Base-by-base conservation (phyloP, 116 monocot species). In the Phalaenopsis hybrid region DNA sequence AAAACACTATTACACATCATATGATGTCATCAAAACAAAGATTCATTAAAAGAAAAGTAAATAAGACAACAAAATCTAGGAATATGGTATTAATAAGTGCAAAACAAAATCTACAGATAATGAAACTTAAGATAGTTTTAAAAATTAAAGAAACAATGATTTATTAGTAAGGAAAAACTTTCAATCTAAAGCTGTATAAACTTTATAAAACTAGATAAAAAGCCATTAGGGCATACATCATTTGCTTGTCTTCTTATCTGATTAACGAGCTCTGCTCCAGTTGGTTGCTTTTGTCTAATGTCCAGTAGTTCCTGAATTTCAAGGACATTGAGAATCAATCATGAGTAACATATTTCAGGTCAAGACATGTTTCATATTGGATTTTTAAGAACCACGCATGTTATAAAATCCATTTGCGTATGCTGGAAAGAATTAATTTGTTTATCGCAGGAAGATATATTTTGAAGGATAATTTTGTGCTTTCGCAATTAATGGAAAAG, bases 171-270 rank as follows among this genome's bases (percentile, higher is more conserved):
- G 11, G 15, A 72, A 13, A 72, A 72, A 4, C 12, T 41, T 72
- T 37, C 72, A 33, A 72, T 72, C 31, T 16, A 72, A 34, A 13
- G 37, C 37, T 45, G 75, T 21, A 75, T 45, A 46, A 75, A 45
- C 17, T n/a, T 20, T 46, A 46, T 45, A 75, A 75, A 55, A 78
- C 70, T 57, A 76, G 45, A 76, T 46, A 1, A 21, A 75, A 28
- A 61, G 18, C n/a, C 16, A 55, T 8, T 73, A n/a, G n/a, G n/a
- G n/a, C n/a, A n/a, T n/a, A 99, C 99, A 84, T 95, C 93, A 85
- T 95, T 88, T 79, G 95, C 95, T 84, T 99, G 95, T 85, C 61
- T 90, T 82, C 89, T 80, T 77, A 99, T 88, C 75, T 99, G 89
- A 33, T 86, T 44, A 21, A 99, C 95, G 76, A 99, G 75, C 85